These are phyloP conservation scores for Cetradonia linearis DNA, from an alignment of 495 filamentous ascomycete genomes.

Conservation along the genomic window DNA sequence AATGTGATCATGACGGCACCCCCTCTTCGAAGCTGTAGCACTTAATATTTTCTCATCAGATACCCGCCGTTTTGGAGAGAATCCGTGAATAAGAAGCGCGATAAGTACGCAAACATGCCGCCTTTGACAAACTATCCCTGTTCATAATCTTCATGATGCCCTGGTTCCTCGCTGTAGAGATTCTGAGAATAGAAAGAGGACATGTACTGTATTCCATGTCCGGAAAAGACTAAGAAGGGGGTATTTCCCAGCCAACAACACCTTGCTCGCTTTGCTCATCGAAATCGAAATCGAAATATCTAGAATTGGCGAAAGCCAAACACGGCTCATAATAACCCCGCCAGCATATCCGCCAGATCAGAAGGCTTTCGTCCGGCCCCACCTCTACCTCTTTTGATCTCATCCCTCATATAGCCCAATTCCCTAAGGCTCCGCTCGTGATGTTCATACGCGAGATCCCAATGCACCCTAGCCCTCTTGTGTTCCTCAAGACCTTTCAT, in stretches of 20 bases:
- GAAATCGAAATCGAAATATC: conserved; percentile 7
- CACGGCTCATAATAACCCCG: conserved; percentile 1
- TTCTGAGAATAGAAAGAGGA: conserved; percentile 7
- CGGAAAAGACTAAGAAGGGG: conserved; percentile 8
- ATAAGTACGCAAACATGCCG: not conserved
- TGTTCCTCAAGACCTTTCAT: conserved; percentile 54
- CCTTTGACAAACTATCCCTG: not conserved
- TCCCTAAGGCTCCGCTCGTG: conserved; percentile 52
- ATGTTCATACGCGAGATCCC: conserved; percentile 52
- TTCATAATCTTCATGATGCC: not conserved
- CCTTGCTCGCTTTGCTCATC: conserved; percentile 19
- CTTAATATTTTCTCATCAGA: not conserved
- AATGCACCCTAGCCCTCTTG: conserved; percentile 48
- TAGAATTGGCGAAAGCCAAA: not conserved
- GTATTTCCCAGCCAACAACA: conserved; percentile 14
- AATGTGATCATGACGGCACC: not conserved
- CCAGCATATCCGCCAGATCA: not conserved
- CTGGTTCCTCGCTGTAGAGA: not conserved
- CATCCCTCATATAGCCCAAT: conserved; percentile 46
- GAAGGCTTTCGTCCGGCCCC: conserved; percentile 11
- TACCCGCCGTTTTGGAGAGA: not conserved
- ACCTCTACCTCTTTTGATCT: conserved; percentile 16
- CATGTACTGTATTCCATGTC: conserved; percentile 4
- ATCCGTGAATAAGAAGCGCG: not conserved
- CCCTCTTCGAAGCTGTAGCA: not conserved